These are phyloP conservation scores for Penicillium thymicola DNA, from an alignment of 2,329 filamentous ascomycete species.

Conservation along the genomic window DNA sequence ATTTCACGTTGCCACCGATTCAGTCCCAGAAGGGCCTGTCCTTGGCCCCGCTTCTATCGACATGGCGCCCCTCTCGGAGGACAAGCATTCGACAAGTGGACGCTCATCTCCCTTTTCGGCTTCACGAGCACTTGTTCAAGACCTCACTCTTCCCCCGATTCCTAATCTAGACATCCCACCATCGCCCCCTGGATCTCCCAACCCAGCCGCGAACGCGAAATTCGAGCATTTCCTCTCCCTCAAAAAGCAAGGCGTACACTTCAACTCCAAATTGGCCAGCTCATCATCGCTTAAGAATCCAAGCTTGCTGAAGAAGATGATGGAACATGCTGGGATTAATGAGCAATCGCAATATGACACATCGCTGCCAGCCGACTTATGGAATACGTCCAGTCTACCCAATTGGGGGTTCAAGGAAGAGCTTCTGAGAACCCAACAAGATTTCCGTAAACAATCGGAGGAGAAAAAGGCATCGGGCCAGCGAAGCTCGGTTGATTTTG, in stretches of 20 bases:
- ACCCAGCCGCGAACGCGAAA: conserved; percentile 50
- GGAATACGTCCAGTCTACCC: conserved; percentile 40
- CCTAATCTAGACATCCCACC: conserved; percentile 46
- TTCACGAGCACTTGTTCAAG: conserved; percentile 51
- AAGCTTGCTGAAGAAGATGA: conserved; percentile 54
- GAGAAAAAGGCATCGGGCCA: conserved; percentile 34
- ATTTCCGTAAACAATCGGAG: conserved; percentile 33
- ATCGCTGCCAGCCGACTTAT: conserved; percentile 44
- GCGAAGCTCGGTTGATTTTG: conserved; percentile 42
- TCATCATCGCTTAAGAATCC: conserved; percentile 60
- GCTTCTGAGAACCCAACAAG: conserved; percentile 43
- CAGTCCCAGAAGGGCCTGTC: conserved; percentile 29
- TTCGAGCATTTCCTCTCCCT: conserved; percentile 59
- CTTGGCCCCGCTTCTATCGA: conserved; percentile 37
- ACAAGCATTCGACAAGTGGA: conserved; percentile 11
- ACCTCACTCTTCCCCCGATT: conserved; percentile 53
- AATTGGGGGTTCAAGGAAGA: conserved; percentile 48
- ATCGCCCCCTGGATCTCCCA: conserved; percentile 46
- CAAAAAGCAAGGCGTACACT: conserved; percentile 61
- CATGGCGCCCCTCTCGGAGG: conserved; percentile 15
- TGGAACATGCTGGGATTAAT: conserved; percentile 56
- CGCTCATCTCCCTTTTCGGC: conserved; percentile 49
- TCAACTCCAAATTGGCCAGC: conserved; percentile 58
- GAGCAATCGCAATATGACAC: conserved; percentile 54
- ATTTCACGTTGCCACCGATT: conserved; percentile 2